Percentiles rank a stretch among this genome's conserved stretches.
These are phyloP conservation scores for Aspergillus aculeatinus DNA, from an alignment of 2,329 filamentous ascomycete species.

Conservation along the genomic window DNA sequence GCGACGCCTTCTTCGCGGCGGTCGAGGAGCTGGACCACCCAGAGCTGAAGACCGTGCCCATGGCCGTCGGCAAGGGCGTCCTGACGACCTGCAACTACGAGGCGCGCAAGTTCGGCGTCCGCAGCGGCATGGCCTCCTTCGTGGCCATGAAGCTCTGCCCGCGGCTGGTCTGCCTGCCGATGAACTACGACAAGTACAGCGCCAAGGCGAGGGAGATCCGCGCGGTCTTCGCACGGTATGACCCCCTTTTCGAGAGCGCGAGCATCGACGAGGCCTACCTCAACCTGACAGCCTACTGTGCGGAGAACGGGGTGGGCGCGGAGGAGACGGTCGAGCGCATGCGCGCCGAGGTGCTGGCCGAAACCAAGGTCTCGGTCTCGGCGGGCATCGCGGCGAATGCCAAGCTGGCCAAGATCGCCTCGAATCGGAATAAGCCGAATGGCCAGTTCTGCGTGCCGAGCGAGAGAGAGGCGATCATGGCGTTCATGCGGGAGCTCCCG, in stretches of 20 bases:
- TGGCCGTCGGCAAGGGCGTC: constrained; percentile 79
- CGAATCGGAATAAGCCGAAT: constrained; percentile 94
- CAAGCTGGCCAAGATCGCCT: constrained; percentile 91
- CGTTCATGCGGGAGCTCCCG: constrained; percentile 79
- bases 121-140: constrained; percentile 94
- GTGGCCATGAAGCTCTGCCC: constrained; percentile 94
- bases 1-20: constrained; percentile 95
- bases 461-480: constrained; percentile 72
- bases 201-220: constrained; percentile 87
- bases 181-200: constrained; percentile 88
- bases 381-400: constrained; percentile 93
- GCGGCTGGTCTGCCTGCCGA: constrained; percentile 73
- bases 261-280: constrained; percentile 96
- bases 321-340: constrained; percentile 75
- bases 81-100: constrained; percentile 80
- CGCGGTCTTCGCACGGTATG: constrained; percentile 79
- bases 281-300: constrained; percentile 87
- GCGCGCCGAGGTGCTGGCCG: constrained; percentile 71
- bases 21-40: constrained; percentile 84
- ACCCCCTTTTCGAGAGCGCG: constrained; percentile 85
- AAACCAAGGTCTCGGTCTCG: constrained; percentile 81
- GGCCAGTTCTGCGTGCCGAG: constrained; percentile 78
- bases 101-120: constrained; percentile 83
- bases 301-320: constrained; percentile 64
- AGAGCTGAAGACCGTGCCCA: constrained; percentile 80